Evolutionary conservation across 192 early-diverging fungal species (phyloP).

Genomic region (Helicostylum pulchrum): DNA sequence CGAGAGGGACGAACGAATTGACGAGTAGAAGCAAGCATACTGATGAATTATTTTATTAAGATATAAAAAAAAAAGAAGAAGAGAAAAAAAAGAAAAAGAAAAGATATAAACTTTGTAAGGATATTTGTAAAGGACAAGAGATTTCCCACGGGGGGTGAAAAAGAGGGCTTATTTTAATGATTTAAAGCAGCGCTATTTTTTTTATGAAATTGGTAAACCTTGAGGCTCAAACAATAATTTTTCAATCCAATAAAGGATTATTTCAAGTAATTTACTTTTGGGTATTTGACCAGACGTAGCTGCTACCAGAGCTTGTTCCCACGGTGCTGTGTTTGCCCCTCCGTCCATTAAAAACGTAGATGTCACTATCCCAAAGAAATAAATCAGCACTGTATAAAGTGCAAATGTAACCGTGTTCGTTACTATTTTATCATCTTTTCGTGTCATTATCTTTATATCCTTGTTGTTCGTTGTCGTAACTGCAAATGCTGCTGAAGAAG

Average conservation of each 20-base stretch:
- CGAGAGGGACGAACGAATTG: slow-evolving; percentile 11
- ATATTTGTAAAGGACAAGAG: no score
- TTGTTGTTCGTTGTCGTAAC: not conserved
- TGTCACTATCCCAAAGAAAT: slow-evolving; percentile 48
- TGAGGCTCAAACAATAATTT: slow-evolving; percentile 34
- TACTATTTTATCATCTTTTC: slow-evolving; percentile 35
- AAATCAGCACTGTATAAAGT: slow-evolving; percentile 43
- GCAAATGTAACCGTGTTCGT: slow-evolving; percentile 46
- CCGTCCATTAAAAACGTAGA: slow-evolving; percentile 44
- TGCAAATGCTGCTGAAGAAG: slow-evolving; percentile 1
- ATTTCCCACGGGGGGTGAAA: no score
- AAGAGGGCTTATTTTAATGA: no score
- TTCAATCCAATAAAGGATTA: slow-evolving; percentile 36
- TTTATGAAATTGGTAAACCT: slow-evolving; percentile 24
- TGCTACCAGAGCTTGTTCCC: slow-evolving; percentile 32
- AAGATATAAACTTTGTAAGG: slow-evolving; percentile 2
- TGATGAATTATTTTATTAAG: not conserved
- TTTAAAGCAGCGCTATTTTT: no score
- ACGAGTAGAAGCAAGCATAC: slow-evolving; percentile 18
- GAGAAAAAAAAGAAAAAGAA: not conserved
- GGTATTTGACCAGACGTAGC: slow-evolving; percentile 19
- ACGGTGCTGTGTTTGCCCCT: slow-evolving; percentile 14
- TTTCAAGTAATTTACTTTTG: slow-evolving; percentile 35
- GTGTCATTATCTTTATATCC: slow-evolving; percentile 11
- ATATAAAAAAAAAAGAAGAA: not conserved